A percentile compares a stretch with the other conserved stretches of the same genome.
phyloP scores from a whole-genome alignment of 2,329 filamentous ascomycete species.

The Penicillium brevicompactum region DNA sequence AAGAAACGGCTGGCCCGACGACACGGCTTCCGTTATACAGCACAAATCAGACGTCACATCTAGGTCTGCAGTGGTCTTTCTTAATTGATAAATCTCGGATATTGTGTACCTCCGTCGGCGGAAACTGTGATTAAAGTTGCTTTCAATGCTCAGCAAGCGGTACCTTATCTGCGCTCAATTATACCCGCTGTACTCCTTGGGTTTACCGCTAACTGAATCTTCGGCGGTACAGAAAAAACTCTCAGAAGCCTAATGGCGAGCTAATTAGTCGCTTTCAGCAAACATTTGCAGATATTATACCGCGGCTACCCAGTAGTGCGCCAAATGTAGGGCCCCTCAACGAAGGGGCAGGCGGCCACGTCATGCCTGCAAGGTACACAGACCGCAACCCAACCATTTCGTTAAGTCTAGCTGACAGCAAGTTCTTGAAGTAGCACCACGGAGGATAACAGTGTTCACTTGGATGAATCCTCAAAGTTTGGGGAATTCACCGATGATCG shows the following conservation, averaged over 20 bases:
- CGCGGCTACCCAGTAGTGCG: conserved; percentile 44
- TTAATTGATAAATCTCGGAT: too few relatives aligned
- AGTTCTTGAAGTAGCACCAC: conserved; percentile 3
- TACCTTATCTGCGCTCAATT: conserved; percentile 29
- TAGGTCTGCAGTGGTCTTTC: too few relatives aligned
- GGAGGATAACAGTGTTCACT: neutral
- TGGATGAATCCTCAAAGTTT: conserved; percentile 32
- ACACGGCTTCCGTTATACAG: too few relatives aligned
- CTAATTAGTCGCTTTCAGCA: conserved; percentile 82
- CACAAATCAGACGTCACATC: too few relatives aligned
- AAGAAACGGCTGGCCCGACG: too few relatives aligned
- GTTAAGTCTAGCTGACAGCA: neutral
- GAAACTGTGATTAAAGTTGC: conserved; percentile 4
- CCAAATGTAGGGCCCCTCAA: conserved; percentile 22
- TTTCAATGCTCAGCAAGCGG: conserved; percentile 52
- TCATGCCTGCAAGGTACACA: conserved; percentile 27
- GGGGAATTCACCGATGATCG: conserved; percentile 63
- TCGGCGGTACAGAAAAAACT: conserved; percentile 62
- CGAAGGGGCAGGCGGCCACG: conserved; percentile 12
- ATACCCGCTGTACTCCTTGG: neutral
- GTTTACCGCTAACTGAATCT: neutral
- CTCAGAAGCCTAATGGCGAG: conserved; percentile 83
- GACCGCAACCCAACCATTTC: conserved; percentile 8
- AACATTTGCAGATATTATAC: conserved; percentile 73
- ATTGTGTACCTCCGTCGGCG: neutral